Evolutionary conservation across 345 rosid species (phyloP).

Genomic region (Leavenworthia alabamica): DNA sequence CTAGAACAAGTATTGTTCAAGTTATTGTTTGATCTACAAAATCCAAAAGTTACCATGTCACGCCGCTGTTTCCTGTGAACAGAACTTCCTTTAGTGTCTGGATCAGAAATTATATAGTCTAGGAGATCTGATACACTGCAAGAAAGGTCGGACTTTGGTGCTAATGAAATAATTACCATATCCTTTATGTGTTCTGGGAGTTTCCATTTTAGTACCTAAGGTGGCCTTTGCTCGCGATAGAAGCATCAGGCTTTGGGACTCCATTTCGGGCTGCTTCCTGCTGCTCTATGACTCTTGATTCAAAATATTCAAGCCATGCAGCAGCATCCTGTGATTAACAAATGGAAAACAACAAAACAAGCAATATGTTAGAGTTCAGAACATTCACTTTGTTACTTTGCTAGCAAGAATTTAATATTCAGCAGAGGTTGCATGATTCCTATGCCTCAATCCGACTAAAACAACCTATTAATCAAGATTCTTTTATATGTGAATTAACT

Average conservation of each 20-base stretch:
- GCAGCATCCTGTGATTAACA: slow-evolving; percentile 66
- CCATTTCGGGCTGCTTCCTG: slow-evolving; percentile 91
- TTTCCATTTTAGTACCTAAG: slow-evolving; percentile 58
- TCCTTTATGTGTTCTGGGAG: slow-evolving; percentile 24
- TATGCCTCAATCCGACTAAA: not conserved
- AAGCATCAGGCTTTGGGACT: slow-evolving; percentile 87
- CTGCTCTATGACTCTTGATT: slow-evolving; percentile 84
- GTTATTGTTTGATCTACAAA: not conserved
- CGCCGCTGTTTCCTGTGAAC: slow-evolving; percentile 78
- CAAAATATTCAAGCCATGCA: slow-evolving; percentile 97
- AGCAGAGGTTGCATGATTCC: slow-evolving; percentile 3
- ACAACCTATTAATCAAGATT: not conserved
- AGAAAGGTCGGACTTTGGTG: slow-evolving; percentile 32
- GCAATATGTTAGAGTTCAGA: slow-evolving; percentile 2
- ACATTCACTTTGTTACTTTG: not conserved
- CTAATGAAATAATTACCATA: slow-evolving; percentile 28
- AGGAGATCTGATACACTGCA: slow-evolving; percentile 91
- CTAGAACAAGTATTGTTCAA: not conserved
- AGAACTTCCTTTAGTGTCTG: slow-evolving; percentile 74
- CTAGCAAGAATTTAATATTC: not conserved
- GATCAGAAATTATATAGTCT: slow-evolving; percentile 87
- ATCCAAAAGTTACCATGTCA: slow-evolving; percentile 52
- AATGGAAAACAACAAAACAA: not conserved
- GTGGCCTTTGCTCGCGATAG: slow-evolving; percentile 95
- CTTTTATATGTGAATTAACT: not conserved